A percentile compares a stretch with the other conserved stretches of the same genome.
These are phyloP conservation scores for Sindora glabra DNA, from an alignment of 306 rosid species.

Conservation along the genomic window DNA sequence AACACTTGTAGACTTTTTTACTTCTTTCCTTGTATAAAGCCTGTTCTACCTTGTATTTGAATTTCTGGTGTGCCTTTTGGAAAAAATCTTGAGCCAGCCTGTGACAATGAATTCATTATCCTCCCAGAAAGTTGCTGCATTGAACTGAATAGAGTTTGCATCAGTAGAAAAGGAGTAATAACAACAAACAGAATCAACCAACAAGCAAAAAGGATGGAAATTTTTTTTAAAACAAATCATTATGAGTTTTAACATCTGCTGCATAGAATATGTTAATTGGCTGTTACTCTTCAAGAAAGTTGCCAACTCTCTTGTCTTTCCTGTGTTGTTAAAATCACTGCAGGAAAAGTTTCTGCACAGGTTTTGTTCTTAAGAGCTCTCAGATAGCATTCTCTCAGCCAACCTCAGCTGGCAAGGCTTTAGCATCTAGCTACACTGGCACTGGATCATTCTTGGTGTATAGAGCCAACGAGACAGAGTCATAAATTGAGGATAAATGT, in stretches of 20 bases:
- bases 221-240: too few species aligned
- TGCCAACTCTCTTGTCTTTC: not conserved
- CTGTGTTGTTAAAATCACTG: not conserved
- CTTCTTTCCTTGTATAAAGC: not conserved
- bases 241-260: not conserved
- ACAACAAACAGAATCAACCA: not conserved
- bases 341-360: constrained; percentile 65
- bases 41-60: not conserved
- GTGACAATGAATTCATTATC: not conserved
- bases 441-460: constrained; percentile 56
- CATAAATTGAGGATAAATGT: not conserved
- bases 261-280: not conserved
- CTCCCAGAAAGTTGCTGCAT: not conserved
- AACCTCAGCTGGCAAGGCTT: constrained; percentile 61
- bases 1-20: not conserved
- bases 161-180: not conserved
- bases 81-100: not conserved
- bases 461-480: constrained; percentile 21
- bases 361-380: constrained; percentile 38
- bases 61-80: not conserved
- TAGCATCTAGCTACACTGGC: constrained; percentile 60
- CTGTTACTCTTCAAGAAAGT: not conserved
- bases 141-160: not conserved
- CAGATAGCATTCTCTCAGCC: constrained; percentile 82
- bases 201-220: not conserved